These are phyloP conservation scores for Hyaloscypha bicolor DNA, from an alignment of 495 filamentous ascomycete species.

Conservation along the genomic window DNA sequence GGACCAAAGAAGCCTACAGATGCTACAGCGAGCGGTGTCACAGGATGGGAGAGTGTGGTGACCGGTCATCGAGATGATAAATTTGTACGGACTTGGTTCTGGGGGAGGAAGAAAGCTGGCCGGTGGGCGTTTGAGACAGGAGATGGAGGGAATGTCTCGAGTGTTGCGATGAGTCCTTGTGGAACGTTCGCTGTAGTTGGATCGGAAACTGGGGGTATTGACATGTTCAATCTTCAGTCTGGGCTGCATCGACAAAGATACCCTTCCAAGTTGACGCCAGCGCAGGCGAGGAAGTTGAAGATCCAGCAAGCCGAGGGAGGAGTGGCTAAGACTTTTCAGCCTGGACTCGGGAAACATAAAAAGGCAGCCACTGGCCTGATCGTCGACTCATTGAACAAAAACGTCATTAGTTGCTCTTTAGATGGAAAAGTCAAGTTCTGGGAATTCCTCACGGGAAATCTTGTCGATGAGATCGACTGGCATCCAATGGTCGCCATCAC, in stretches of 20 bases:
- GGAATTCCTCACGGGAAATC: slow-evolving; percentile 80
- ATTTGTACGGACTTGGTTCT: slow-evolving; percentile 93
- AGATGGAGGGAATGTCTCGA: slow-evolving; percentile 82
- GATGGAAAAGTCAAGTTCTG: slow-evolving; percentile 99
- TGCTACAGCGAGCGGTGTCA: slow-evolving; percentile 64
- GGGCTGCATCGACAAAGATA: slow-evolving; percentile 84
- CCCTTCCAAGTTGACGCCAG: slow-evolving; percentile 67
- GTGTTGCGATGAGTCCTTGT: slow-evolving; percentile 84
- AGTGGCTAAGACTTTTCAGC: slow-evolving; percentile 40
- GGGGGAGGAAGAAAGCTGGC: slow-evolving; percentile 89
- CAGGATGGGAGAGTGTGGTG: slow-evolving; percentile 95
- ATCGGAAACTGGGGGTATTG: slow-evolving; percentile 76
- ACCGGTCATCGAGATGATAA: slow-evolving; percentile 90
- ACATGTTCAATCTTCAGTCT: slow-evolving; percentile 96
- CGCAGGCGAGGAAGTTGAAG: slow-evolving; percentile 64
- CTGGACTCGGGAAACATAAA: slow-evolving; percentile 67
- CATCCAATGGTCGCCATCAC: slow-evolving; percentile 74
- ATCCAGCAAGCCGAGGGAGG: slow-evolving; percentile 53
- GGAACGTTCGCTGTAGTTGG: slow-evolving; percentile 95
- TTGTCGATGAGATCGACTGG: slow-evolving; percentile 86
- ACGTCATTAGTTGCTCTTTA: slow-evolving; percentile 78
- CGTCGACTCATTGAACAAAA: slow-evolving; percentile 81
- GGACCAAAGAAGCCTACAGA: slow-evolving; percentile 56
- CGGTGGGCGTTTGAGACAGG: slow-evolving; percentile 90
- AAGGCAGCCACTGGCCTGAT: slow-evolving; percentile 82